Evolutionary conservation across 805 yeast genomes (phyloP).

Genomic region (Myxozyma geophila): DNA sequence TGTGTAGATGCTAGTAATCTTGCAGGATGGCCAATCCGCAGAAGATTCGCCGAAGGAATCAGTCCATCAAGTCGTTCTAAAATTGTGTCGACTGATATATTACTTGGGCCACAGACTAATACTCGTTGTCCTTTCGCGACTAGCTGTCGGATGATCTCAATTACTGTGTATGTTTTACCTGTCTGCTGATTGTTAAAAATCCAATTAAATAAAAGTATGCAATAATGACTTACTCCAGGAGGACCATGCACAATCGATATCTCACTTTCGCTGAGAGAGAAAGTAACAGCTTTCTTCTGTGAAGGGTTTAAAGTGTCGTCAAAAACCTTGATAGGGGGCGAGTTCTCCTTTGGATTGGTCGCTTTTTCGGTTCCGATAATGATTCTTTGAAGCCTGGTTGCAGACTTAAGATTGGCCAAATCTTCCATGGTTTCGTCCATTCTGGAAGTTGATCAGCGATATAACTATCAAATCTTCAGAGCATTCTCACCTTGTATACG

Average conservation of each 20-base stretch:
- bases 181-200: constrained; percentile 45
- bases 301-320: constrained; percentile 63
- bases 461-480: not conserved
- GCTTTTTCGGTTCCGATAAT: constrained; percentile 53
- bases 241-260: constrained; percentile 73
- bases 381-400: constrained; percentile 51
- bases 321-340: constrained; percentile 44
- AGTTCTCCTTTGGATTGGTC: not conserved
- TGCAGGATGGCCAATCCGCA: constrained; percentile 94
- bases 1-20: constrained; percentile 66
- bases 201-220: not conserved
- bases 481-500: constrained; percentile 45
- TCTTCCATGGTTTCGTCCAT: constrained; percentile 72
- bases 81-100: constrained; percentile 83
- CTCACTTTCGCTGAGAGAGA: constrained; percentile 58
- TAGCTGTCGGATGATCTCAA: constrained; percentile 79
- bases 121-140: constrained; percentile 60
- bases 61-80: constrained; percentile 67
- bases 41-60: constrained; percentile 54
- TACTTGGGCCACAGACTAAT: constrained; percentile 92
- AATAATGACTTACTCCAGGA: constrained; percentile 54
- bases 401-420: constrained; percentile 49
- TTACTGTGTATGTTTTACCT: constrained; percentile 81
- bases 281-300: constrained; percentile 72
- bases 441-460: constrained; percentile 38